These are phyloP conservation scores for Vanderwaltozyma polyspora DNA, from an alignment of 805 yeast genomes.

Conservation along the genomic window DNA sequence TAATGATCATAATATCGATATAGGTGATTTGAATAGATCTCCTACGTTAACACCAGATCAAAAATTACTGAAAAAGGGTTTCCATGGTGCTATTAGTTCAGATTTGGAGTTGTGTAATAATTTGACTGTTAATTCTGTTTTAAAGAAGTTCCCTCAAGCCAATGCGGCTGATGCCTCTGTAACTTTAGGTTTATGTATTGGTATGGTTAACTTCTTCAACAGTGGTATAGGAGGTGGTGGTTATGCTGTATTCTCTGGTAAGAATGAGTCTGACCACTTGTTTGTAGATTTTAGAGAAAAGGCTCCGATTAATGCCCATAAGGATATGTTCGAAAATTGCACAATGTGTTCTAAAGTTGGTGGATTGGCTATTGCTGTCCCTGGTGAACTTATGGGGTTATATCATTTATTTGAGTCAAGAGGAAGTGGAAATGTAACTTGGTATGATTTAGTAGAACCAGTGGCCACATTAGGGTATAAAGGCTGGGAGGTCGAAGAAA, in stretches of 20 bases:
- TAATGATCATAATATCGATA: constrained; percentile 29
- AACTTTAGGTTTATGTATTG: constrained; percentile 80
- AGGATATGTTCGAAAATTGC: constrained; percentile 48
- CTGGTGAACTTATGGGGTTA: constrained; percentile 87
- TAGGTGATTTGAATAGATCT: constrained; percentile 27
- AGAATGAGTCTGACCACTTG: constrained; percentile 36
- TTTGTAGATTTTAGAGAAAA: constrained; percentile 80
- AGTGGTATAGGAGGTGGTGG: constrained; percentile 95
- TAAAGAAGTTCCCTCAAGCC: constrained; percentile 34
- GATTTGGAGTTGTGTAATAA: constrained; percentile 28
- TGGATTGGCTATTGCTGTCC: constrained; percentile 80
- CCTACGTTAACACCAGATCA: constrained; percentile 30
- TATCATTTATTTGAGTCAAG: constrained; percentile 46
- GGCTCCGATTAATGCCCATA: constrained; percentile 58
- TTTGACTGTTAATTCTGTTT: constrained; percentile 18
- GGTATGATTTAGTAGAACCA: constrained; percentile 69
- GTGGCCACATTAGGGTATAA: constrained; percentile 51
- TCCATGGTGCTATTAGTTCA: constrained; percentile 28
- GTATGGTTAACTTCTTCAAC: constrained; percentile 68
- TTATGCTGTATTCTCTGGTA: constrained; percentile 37
- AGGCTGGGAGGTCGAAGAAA: constrained; percentile 51
- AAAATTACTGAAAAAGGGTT: constrained; percentile 14
- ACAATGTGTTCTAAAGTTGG: constrained; percentile 54
- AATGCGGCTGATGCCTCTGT: constrained; percentile 92
- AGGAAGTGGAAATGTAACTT: constrained; percentile 59